Percentiles rank a stretch among this genome's conserved stretches.
Conservation (phyloP, 768 basidiomycete species). For the Kwoniella shandongensis region DNA sequence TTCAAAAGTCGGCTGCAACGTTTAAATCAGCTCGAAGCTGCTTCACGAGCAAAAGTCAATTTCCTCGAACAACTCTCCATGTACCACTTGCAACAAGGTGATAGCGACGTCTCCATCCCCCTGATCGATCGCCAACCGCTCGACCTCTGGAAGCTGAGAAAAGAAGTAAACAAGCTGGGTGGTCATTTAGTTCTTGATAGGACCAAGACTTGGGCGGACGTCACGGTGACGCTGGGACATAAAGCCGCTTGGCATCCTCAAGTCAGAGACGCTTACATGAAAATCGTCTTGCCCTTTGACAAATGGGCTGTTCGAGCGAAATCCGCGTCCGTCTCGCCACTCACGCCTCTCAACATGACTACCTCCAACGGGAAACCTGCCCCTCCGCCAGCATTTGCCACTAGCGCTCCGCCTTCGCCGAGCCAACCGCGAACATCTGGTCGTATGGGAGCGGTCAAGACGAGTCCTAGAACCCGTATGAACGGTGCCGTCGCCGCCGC, state of each 20-base stretch:
- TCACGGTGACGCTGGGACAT: slow-evolving; percentile 80
- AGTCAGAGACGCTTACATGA: slow-evolving; percentile 83
- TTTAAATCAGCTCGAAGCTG: slow-evolving; percentile 94
- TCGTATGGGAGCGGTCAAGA: slow-evolving; percentile 18
- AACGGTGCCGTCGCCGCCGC: slow-evolving; percentile 7
- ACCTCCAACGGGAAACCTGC: slow-evolving; percentile 8
- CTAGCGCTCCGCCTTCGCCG: slow-evolving; percentile 30
- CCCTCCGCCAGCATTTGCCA: slow-evolving; percentile 32
- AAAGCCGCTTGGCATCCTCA: slow-evolving; percentile 77
- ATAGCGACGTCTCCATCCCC: slow-evolving; percentile 84
- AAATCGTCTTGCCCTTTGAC: slow-evolving; percentile 95
- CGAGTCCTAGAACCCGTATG: slow-evolving; percentile 25
- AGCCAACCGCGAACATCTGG: slow-evolving; percentile 11
- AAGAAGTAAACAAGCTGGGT: slow-evolving; percentile 84
- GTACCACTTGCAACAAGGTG: slow-evolving; percentile 94
- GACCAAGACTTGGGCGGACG: slow-evolving; percentile 78
- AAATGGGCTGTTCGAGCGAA: slow-evolving; percentile 71
- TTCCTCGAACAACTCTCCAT: slow-evolving; percentile 95
- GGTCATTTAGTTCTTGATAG: slow-evolving; percentile 77
- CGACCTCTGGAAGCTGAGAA: slow-evolving; percentile 89
- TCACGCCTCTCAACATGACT: slow-evolving; percentile 30
- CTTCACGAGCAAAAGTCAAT: slow-evolving; percentile 93
- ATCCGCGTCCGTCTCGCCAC: slow-evolving; percentile 34
- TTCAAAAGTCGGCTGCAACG: slow-evolving; percentile 94
- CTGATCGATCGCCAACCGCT: slow-evolving; percentile 88